Percentiles rank a stretch among this genome's conserved stretches.
phyloP scores from a whole-genome alignment of 805 yeast species.

The Candida gorgasii region DNA sequence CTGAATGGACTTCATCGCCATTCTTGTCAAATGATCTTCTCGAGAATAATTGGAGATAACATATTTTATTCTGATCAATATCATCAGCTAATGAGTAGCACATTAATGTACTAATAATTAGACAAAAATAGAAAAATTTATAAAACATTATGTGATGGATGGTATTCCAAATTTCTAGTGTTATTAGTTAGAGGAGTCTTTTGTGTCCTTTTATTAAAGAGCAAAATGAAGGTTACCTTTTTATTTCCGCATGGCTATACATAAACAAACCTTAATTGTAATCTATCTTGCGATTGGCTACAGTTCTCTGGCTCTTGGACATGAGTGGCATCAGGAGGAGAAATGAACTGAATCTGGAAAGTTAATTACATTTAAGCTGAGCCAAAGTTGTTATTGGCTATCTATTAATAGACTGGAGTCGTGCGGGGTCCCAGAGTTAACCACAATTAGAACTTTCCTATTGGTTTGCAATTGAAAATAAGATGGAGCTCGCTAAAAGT shows the following conservation, averaged over 20 bases:
- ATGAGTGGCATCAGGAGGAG: not conserved
- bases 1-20: not conserved
- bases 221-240: not conserved
- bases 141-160: not conserved
- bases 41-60: not conserved
- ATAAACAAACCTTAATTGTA: not conserved
- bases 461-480: slow-evolving; percentile 1
- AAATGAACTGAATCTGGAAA: not conserved
- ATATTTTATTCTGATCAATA: not conserved
- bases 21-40: not conserved
- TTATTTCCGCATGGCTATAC: not conserved
- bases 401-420: not conserved
- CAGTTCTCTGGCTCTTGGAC: not conserved
- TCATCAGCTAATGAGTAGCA: slow-evolving; percentile 1
- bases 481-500: not conserved
- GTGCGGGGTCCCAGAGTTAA: not conserved
- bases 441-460: slow-evolving; percentile 1
- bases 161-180: not conserved
- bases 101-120: not conserved
- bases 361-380: not conserved
- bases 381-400: not conserved
- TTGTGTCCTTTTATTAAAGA: not conserved
- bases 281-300: slow-evolving; percentile 1
- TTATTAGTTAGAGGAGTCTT: not conserved
- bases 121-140: not conserved